Evolutionary conservation across 2,329 filamentous ascomycete genomes (phyloP), one percentile per base, ranked within the genome.

Genomic region (Cordyceps tenuipes): DNA sequence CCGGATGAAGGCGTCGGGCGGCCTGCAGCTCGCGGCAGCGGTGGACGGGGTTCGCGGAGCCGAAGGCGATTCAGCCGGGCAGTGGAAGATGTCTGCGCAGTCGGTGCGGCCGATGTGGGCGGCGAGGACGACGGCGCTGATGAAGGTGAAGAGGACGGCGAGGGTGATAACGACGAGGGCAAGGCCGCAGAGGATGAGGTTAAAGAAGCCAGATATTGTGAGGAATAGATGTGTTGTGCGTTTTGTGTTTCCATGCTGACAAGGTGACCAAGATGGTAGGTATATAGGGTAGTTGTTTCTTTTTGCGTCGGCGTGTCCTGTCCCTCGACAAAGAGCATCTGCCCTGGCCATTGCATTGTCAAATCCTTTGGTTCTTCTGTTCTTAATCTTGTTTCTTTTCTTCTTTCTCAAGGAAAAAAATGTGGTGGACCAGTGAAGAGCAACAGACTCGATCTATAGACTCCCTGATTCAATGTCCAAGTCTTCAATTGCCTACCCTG

Each of bases 1-100:
- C 87, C 87, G 93, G 74, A 90, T 80, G 76, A 93, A 93, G 43
- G 83, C 87, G 39, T 82, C 84, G 63, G 63, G 82, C 82, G 43
- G 89, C 89, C 76, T 92, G 89, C 17, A 90, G 82, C 74, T 90
- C 84, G 63, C 83, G 85, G 75, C 89, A 92, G 64, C 87, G 82
- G 76, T 86, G 84, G 70, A 77, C 72, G 62, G 80, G 76, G 72
- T 86, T 70, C 63, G 64, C 62, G 50, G 84, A 85, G 61, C 86
- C 86, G 70, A 80, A 87, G 29, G 79, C 86, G 69, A 89, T 83
- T 74, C 78, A 81, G 72, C 81, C 80, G 66, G 65, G 47, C 73
- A 64, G 61, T 69, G 66, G 9, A 64, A 54, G 9, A 67, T 69
- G 68, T 85, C 82, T 66, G 77, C 76, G 75, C 89, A 93, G 79